Percentiles rank a stretch among this genome's conserved stretches.
These are phyloP conservation scores for Orobanche coerulescens DNA, from an alignment of 257 asterid species.

Conservation along the genomic window DNA sequence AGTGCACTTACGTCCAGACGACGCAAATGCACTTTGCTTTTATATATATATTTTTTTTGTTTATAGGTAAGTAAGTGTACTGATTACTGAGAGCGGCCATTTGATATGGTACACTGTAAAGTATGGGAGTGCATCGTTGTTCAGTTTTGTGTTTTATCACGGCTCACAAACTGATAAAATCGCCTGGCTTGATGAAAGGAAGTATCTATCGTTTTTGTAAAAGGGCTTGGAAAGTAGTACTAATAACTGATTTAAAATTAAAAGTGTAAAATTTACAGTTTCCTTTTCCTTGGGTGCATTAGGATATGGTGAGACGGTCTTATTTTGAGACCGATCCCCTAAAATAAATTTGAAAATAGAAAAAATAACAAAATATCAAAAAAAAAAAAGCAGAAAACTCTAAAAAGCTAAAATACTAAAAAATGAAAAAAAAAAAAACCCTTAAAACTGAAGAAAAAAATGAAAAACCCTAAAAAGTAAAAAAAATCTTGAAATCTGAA, in stretches of 20 bases:
- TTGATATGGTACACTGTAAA: conserved; percentile 39
- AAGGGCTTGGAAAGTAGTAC: neutral
- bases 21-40: conserved; percentile 20
- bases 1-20: conserved; percentile 29
- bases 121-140: conserved; percentile 31
- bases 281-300: conserved; percentile 9
- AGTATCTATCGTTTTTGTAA: conserved; percentile 26
- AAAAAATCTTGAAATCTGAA: too few relatives aligned
- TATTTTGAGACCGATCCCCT: too few relatives aligned
- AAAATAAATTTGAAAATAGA: too few relatives aligned
- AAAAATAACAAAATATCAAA: too few relatives aligned
- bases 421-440: too few relatives aligned
- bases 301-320: too few relatives aligned
- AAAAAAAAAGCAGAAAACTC: too few relatives aligned
- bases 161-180: conserved; percentile 13
- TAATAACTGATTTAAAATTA: neutral
- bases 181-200: conserved; percentile 27
- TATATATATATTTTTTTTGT: too few relatives aligned
- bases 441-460: too few relatives aligned
- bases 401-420: too few relatives aligned
- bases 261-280: neutral
- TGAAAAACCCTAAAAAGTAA: too few relatives aligned
- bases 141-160: conserved; percentile 18
- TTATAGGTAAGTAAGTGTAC: conserved; percentile 26
- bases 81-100: conserved; percentile 28